A percentile compares a stretch with the other conserved stretches of the same genome.
These are phyloP conservation scores for Bolboschoenoplectus hybrid DNA, from an alignment of 202 grass and related monocot species.

Conservation along the genomic window DNA sequence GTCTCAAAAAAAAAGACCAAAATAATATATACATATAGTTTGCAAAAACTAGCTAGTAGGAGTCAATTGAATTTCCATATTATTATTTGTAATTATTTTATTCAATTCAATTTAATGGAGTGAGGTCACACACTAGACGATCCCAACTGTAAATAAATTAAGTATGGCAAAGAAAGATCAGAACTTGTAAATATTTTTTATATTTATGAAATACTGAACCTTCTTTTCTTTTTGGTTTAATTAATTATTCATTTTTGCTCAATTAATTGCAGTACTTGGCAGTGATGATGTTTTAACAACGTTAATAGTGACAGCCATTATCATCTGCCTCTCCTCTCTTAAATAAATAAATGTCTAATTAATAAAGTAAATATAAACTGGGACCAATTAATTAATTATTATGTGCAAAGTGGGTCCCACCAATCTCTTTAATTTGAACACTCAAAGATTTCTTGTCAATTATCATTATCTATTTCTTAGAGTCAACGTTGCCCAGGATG, in stretches of 20 bases:
- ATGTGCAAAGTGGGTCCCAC: not conserved
- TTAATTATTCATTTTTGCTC: not conserved
- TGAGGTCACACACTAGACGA: too few species aligned
- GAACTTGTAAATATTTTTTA: not conserved
- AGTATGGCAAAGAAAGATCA: too few species aligned
- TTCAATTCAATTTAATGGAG: too few species aligned
- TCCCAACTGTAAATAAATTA: too few species aligned
- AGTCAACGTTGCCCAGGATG: conserved; percentile 26
- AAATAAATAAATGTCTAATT: not conserved
- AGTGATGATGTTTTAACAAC: conserved; percentile 20
- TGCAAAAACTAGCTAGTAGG: too few species aligned
- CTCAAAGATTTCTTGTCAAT: conserved; percentile 39
- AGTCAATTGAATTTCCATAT: too few species aligned
- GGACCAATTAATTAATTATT: not conserved
- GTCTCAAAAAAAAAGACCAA: too few species aligned
- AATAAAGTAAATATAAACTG: not conserved
- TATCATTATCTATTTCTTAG: conserved; percentile 37
- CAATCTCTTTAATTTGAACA: conserved; percentile 29
- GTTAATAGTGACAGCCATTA: conserved; percentile 11
- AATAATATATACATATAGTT: too few species aligned
- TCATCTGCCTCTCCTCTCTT: not conserved
- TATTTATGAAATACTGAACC: not conserved
- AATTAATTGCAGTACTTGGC: conserved; percentile 11
- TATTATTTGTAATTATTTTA: too few species aligned
- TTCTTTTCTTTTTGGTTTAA: not conserved